Base-by-base conservation (phyloP, 2,329 filamentous ascomycete genomes). In the Cytospora paraplurivora region DNA sequence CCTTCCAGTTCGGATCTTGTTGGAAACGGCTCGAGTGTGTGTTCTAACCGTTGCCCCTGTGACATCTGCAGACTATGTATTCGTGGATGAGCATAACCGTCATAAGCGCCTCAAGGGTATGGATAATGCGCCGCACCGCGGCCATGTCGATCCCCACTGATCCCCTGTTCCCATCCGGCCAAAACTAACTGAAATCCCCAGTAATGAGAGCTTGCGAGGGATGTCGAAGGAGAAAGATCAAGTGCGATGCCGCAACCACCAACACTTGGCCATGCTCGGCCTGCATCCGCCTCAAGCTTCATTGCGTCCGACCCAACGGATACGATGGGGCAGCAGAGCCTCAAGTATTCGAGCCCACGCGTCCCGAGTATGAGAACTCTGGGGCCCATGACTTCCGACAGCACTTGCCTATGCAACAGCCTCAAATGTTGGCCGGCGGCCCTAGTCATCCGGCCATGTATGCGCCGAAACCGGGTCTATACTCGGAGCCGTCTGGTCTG, bases 181-280 rank as follows among this genome's bases (percentile, higher is more conserved):
- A 35, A 52, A 38, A 37, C 59, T 58, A 58, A 56, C 37, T 60
- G 17, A 17, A 50, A 27, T n/a, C 35, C 60, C 15, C 68, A 96
- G 94, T 97, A 59, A 97, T 97, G 93, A 89, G 95, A 81, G 95
- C 94, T 62, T 98, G 94, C 76, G 94, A 97, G 78, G 94, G 94
- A 66, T 98, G 94, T 74, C 86, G 94, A 67, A 89, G 93, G 77
- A 87, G 94, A 72, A 99, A 99, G 78, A 99, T 99, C 75, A 97
- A 97, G 76, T 99, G 94, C 78, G 95, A 98, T 79, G 93, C 94
- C 59, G 94, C 94, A 21, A 97, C 94, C 15, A 97, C 93, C 49
- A 97, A 98, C 76, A 93, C 92, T 44, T 98, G 95, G 94, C 95
- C 95, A 34, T 98, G 94, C 76, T 95, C 93, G 49, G 92, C 95